These are phyloP conservation scores for Populus alba DNA, from an alignment of 345 rosid species.

Conservation along the genomic window DNA sequence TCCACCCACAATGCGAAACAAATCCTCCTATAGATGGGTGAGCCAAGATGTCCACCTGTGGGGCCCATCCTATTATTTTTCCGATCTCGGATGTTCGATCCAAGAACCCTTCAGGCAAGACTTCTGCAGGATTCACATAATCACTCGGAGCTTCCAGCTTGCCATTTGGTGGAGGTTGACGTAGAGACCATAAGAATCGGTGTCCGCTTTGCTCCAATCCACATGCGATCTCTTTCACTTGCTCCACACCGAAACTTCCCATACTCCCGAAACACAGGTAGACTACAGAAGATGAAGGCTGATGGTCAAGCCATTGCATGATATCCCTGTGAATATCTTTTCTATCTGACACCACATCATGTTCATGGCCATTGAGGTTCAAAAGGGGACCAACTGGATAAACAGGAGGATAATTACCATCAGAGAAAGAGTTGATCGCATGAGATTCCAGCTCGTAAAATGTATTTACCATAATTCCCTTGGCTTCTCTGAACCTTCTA, in stretches of 20 bases:
- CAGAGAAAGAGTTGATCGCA: neutral
- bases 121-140: neutral
- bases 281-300: constrained; percentile 9
- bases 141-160: neutral
- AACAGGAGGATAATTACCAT: neutral
- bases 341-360: no score
- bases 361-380: neutral
- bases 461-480: constrained; percentile 17
- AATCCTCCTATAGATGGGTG: constrained; percentile 7
- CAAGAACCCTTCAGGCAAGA: neutral
- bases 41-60: neutral
- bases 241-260: constrained; percentile 12
- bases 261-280: constrained; percentile 21
- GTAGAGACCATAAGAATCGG: constrained; percentile 20
- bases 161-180: neutral
- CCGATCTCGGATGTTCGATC: neutral
- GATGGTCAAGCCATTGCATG: constrained; percentile 22
- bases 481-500: neutral
- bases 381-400: constrained; percentile 13
- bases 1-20: constrained; percentile 19
- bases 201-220: constrained; percentile 7
- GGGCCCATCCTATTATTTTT: constrained; percentile 13
- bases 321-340: neutral
- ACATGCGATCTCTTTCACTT: constrained; percentile 12
- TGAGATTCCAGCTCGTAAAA: constrained; percentile 10